A percentile compares a stretch with the other conserved stretches of the same genome.
Conservation (phyloP, 371 early-diverging fungal species). For the Coemansia sp. region DNA sequence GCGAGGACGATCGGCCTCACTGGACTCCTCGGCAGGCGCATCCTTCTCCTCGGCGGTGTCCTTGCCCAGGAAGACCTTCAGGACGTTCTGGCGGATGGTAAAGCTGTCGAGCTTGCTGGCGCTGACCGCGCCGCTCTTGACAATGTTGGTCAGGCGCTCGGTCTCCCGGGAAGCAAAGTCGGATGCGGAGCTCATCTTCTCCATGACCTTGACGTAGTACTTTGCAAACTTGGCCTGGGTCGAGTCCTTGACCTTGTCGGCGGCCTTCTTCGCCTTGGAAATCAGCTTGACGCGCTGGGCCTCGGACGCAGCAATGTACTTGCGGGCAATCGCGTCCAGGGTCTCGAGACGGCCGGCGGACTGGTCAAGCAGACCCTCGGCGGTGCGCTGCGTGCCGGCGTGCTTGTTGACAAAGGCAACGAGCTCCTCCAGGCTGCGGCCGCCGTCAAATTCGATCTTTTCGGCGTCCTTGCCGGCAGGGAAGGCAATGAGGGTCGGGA, state of each 20-base stretch:
- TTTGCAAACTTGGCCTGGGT: conserved; percentile 51
- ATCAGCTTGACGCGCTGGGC: conserved; percentile 48
- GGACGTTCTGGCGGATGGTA: conserved; percentile 58
- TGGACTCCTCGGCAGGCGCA: conserved; percentile 43
- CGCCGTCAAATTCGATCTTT: conserved; percentile 74
- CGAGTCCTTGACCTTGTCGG: conserved; percentile 36
- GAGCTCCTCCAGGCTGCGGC: conserved; percentile 79
- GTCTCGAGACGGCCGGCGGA: conserved; percentile 71
- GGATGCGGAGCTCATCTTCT: conserved; percentile 55
- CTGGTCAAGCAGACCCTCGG: conserved; percentile 71
- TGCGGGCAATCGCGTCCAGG: conserved; percentile 65
- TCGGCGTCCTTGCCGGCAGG: conserved; percentile 62
- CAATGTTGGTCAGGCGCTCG: conserved; percentile 55
- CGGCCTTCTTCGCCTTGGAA: conserved; percentile 48
- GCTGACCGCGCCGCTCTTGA: conserved; percentile 51
- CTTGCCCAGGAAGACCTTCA: conserved; percentile 49
- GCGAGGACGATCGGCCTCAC: conserved; percentile 35
- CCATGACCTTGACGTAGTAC: conserved; percentile 68
- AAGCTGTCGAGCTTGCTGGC: conserved; percentile 57
- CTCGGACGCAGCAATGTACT: conserved; percentile 60
- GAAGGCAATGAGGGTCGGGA: conserved; percentile 90
- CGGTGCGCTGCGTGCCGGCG: conserved; percentile 75
- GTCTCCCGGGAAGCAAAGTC: conserved; percentile 58
- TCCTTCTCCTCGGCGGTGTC: conserved; percentile 50
- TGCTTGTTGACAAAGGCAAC: conserved; percentile 87